Conservation (phyloP, 345 rosid species). For the Pistacia integerrima region DNA sequence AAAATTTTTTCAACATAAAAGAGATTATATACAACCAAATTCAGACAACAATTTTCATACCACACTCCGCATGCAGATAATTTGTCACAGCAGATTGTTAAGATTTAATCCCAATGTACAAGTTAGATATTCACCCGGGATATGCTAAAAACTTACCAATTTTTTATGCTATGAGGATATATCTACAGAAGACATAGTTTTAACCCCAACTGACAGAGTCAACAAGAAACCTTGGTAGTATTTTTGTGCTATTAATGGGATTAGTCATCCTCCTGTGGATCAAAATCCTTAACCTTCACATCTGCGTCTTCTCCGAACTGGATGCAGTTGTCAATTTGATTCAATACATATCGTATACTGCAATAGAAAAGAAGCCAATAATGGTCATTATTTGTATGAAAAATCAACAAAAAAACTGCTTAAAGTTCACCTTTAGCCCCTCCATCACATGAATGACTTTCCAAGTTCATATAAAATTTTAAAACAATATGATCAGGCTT, state of each 20-base stretch:
- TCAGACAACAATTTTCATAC: not conserved
- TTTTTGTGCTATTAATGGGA: not conserved
- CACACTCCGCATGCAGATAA: too few species aligned
- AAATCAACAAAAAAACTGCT: not conserved
- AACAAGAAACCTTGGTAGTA: not conserved
- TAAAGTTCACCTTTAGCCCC: not conserved
- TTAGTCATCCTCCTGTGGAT: conserved; percentile 57
- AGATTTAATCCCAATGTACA: not conserved
- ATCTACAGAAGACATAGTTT: not conserved
- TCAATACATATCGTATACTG: conserved; percentile 75
- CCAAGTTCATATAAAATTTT: not conserved
- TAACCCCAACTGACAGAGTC: not conserved
- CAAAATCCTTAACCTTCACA: conserved; percentile 80
- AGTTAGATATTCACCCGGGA: not conserved
- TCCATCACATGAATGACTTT: not conserved
- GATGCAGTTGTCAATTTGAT: conserved; percentile 74
- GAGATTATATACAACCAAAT: not conserved
- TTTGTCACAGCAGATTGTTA: not conserved
- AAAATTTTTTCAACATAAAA: too few species aligned
- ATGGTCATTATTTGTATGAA: not conserved
- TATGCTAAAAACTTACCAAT: not conserved
- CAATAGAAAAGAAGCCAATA: conserved; percentile 5
- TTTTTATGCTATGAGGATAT: not conserved
- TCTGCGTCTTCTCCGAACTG: conserved; percentile 91
- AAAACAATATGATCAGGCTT: not conserved